These are phyloP conservation scores for Lactifluus echinatus DNA, from an alignment of 768 basidiomycete species.

Conservation along the genomic window DNA sequence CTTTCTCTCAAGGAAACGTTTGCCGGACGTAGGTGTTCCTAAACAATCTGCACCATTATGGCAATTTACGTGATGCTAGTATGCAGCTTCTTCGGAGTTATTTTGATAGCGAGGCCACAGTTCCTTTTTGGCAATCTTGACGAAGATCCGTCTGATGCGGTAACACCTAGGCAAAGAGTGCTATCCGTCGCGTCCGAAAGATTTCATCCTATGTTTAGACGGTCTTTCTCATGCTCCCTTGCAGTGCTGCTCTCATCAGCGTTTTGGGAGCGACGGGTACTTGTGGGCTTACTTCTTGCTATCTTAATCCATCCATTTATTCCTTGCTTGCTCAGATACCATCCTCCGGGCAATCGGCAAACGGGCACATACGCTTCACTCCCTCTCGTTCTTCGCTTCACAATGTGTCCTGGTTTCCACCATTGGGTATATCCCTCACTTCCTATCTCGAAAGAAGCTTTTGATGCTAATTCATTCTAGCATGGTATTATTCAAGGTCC, in stretches of 20 bases:
- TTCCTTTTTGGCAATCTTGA: conserved; percentile 50
- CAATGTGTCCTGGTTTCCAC: not conserved
- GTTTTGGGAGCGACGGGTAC: conserved; percentile 61
- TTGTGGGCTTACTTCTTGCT: conserved; percentile 39
- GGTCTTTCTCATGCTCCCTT: not conserved
- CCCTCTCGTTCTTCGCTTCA: no score
- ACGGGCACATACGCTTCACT: conserved; percentile 23
- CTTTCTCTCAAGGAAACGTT: conserved; percentile 47
- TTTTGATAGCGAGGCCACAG: conserved; percentile 73
- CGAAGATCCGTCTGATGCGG: conserved; percentile 14
- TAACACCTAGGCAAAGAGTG: conserved; percentile 36
- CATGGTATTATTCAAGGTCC: conserved; percentile 35
- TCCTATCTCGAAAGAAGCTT: not conserved
- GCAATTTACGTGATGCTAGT: conserved; percentile 29
- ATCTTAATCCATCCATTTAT: not conserved
- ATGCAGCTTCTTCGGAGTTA: conserved; percentile 62
- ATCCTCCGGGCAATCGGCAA: conserved; percentile 62
- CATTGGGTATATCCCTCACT: conserved; percentile 23
- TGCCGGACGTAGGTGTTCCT: conserved; percentile 36
- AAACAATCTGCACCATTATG: not conserved
- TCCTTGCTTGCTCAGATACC: conserved; percentile 30
- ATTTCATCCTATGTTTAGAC: not conserved
- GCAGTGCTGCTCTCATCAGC: conserved; percentile 51
- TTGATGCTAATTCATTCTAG: conserved; percentile 23
- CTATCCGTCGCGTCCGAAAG: conserved; percentile 46